These are phyloP conservation scores for Quercus tomentella DNA, from an alignment of 331 rosid species.

Conservation along the genomic window DNA sequence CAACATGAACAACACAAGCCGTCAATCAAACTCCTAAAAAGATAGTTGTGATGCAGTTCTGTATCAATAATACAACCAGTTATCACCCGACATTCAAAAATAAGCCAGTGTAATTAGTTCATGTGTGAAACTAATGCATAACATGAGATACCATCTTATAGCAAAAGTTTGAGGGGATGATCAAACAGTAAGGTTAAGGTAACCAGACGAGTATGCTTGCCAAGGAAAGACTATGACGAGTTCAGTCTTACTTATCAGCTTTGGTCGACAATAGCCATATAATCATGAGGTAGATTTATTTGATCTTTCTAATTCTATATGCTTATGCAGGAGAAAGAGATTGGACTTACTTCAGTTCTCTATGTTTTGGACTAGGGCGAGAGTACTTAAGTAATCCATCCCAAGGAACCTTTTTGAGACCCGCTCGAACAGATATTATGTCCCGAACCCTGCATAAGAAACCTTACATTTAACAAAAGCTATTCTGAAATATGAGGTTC, in stretches of 20 bases:
- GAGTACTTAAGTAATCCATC: slow-evolving; percentile 94
- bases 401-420: slow-evolving; percentile 96
- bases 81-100: too few relatives aligned
- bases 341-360: slow-evolving; percentile 66
- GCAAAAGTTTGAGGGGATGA: not conserved
- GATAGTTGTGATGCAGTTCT: not conserved
- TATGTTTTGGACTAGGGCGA: slow-evolving; percentile 91
- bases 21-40: too few relatives aligned
- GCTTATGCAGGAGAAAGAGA: not conserved
- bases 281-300: too few relatives aligned
- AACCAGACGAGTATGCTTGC: not conserved
- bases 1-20: too few relatives aligned
- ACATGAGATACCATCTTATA: too few relatives aligned
- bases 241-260: too few relatives aligned
- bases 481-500: slow-evolving; percentile 1
- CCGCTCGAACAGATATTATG: slow-evolving; percentile 83
- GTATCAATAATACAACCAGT: not conserved
- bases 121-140: too few relatives aligned
- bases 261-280: not conserved
- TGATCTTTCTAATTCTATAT: not conserved
- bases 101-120: too few relatives aligned
- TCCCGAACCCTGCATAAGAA: slow-evolving; percentile 67
- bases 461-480: slow-evolving; percentile 5
- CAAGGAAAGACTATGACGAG: too few relatives aligned
- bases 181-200: not conserved